Percentiles rank a stretch among this genome's conserved stretches.
Conservation (phyloP, 2,329 filamentous ascomycete species). For the Curvularia eragrostidis region DNA sequence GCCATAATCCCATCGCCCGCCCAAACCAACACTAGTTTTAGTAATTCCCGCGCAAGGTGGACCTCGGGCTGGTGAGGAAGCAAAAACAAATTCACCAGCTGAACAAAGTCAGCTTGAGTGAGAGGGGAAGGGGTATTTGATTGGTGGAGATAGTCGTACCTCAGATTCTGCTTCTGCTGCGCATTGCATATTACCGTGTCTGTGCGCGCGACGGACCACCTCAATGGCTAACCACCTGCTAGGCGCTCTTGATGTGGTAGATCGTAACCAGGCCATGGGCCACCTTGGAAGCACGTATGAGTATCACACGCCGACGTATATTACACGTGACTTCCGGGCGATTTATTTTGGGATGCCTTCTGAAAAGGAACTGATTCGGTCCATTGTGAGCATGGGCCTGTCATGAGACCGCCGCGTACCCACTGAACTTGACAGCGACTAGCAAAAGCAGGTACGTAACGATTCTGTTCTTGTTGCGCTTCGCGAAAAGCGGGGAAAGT, state of each 20-base stretch:
- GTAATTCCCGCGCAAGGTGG: neutral
- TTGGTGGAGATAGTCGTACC: slow-evolving; percentile 1
- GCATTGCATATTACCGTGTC: neutral
- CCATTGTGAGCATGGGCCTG: slow-evolving; percentile 18
- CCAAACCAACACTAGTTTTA: neutral
- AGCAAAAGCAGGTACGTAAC: slow-evolving; percentile 23
- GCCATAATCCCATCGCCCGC: neutral
- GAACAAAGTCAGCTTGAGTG: neutral
- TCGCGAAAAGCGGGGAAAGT: slow-evolving; percentile 15
- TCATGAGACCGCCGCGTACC: slow-evolving; percentile 20
- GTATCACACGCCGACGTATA: slow-evolving; percentile 25
- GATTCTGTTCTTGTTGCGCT: slow-evolving; percentile 17
- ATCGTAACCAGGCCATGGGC: slow-evolving; percentile 24
- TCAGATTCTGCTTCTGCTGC: neutral
- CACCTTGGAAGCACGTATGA: slow-evolving; percentile 21
- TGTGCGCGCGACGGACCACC: neutral
- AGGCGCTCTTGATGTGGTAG: slow-evolving; percentile 6
- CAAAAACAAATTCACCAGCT: neutral
- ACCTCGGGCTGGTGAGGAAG: neutral
- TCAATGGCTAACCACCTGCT: slow-evolving; percentile 3
- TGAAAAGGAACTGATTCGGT: slow-evolving; percentile 24
- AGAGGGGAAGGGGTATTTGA: neutral
- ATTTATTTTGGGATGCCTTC: slow-evolving; percentile 26
- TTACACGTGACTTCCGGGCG: slow-evolving; percentile 22
- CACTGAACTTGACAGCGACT: slow-evolving; percentile 18